These are phyloP conservation scores for Leucocoprinus birnbaumii DNA, from an alignment of 768 basidiomycete species.

Conservation along the genomic window DNA sequence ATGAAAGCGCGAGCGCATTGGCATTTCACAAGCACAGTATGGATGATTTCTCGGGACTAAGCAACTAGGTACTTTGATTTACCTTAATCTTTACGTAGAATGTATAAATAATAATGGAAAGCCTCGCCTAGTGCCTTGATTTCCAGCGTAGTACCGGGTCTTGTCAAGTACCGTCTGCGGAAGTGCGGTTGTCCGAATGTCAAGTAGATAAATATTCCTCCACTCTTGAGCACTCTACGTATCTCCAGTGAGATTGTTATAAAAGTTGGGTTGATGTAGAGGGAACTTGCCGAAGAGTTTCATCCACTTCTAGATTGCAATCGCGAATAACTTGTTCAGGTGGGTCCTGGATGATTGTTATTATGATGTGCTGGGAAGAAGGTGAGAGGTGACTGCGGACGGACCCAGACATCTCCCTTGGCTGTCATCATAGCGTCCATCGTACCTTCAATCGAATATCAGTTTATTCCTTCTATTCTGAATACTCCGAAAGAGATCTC, in stretches of 20 bases:
- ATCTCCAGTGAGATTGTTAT: neutral
- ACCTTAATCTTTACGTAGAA: conserved; percentile 40
- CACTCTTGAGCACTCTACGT: conserved; percentile 60
- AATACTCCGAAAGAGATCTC: neutral
- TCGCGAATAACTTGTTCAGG: conserved; percentile 66
- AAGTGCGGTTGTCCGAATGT: conserved; percentile 93
- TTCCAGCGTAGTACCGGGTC: conserved; percentile 56
- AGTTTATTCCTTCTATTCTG: neutral
- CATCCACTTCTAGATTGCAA: conserved; percentile 75
- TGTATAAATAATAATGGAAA: conserved; percentile 84
- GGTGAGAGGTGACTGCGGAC: neutral
- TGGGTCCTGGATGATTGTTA: conserved; percentile 51
- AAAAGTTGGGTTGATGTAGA: neutral
- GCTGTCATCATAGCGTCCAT: conserved; percentile 91
- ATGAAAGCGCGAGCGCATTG: too few relatives aligned
- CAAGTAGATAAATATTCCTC: conserved; percentile 70
- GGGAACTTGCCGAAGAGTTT: conserved; percentile 58
- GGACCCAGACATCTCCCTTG: conserved; percentile 77
- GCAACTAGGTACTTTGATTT: conserved; percentile 2
- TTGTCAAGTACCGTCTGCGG: conserved; percentile 62
- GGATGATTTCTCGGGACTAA: too few relatives aligned
- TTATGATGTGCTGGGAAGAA: neutral
- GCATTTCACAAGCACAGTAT: too few relatives aligned
- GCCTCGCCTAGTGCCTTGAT: conserved; percentile 71
- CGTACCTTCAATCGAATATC: conserved; percentile 39